Evolutionary conservation across 805 yeast genomes (phyloP).

Genomic region (Starmera caribaea): DNA sequence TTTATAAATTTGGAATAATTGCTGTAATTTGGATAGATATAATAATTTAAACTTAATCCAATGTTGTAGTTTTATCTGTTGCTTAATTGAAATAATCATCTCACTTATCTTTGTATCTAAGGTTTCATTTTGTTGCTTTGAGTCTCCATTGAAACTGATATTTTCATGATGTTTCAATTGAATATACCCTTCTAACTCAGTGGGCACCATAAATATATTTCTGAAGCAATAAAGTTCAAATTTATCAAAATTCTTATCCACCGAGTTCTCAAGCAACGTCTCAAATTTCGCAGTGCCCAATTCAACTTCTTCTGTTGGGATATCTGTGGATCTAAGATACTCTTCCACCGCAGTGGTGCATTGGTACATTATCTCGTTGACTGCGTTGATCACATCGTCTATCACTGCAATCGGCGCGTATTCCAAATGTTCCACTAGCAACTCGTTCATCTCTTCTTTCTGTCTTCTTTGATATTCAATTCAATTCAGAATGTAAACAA

Average conservation of each 20-base stretch:
- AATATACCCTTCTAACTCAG: conserved; percentile 58
- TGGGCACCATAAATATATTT: conserved; percentile 66
- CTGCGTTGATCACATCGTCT: conserved; percentile 84
- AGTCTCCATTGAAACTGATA: conserved; percentile 20
- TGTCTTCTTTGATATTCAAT: neutral
- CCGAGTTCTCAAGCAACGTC: conserved; percentile 59
- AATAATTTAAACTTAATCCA: conserved; percentile 28
- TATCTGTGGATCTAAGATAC: conserved; percentile 33
- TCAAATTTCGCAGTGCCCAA: conserved; percentile 79
- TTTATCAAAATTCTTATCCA: conserved; percentile 78
- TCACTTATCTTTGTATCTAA: conserved; percentile 23
- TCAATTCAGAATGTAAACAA: neutral
- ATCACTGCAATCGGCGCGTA: conserved; percentile 74
- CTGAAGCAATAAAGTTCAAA: conserved; percentile 75
- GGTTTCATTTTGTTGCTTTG: conserved; percentile 11
- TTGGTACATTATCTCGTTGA: conserved; percentile 73
- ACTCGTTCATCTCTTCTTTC: conserved; percentile 24
- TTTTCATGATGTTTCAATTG: conserved; percentile 60
- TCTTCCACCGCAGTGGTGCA: conserved; percentile 73
- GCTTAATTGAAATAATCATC: conserved; percentile 28
- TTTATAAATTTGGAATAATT: conserved; percentile 23
- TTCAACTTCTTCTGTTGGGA: conserved; percentile 24
- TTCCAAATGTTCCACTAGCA: conserved; percentile 80
- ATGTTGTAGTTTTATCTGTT: conserved; percentile 34
- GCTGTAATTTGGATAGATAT: conserved; percentile 28